These are phyloP conservation scores for Limnomonas spitsbergensis DNA, from an alignment of 139 green algal species.

Conservation along the genomic window DNA sequence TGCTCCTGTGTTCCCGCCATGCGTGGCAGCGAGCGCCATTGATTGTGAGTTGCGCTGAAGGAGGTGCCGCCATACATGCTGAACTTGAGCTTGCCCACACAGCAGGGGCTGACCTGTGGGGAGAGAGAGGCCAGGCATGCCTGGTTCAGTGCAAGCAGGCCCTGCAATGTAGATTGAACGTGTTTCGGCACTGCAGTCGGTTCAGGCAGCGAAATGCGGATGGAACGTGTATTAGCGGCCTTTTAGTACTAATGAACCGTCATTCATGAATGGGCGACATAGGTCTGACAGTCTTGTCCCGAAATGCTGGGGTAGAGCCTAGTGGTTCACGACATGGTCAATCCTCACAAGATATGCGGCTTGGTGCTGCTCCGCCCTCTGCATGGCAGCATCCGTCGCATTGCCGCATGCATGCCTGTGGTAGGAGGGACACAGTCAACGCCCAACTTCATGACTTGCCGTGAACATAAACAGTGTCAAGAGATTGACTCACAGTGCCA, in stretches of 20 bases:
- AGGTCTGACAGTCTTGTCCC: no score
- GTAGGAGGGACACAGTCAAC: no score
- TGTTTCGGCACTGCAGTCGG: no score
- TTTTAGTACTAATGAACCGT: no score
- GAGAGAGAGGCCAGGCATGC: not conserved
- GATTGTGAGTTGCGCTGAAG: conserved; percentile 33
- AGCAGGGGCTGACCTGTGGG: conserved; percentile 12
- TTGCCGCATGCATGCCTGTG: conserved; percentile 67
- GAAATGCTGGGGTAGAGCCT: no score
- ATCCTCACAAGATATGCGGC: conserved; percentile 63
- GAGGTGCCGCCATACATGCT: conserved; percentile 51
- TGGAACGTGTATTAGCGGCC: no score
- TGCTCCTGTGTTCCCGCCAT: not conserved
- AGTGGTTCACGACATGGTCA: no score
- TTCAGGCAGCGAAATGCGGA: no score
- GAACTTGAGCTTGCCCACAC: conserved; percentile 66
- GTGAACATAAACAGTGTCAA: no score
- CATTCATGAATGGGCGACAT: no score
- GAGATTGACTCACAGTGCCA: conserved; percentile 77
- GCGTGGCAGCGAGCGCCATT: not conserved
- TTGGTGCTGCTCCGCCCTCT: conserved; percentile 34
- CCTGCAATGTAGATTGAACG: no score
- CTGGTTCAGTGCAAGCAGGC: not conserved
- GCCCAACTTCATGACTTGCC: no score
- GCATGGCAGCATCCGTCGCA: conserved; percentile 65